A percentile compares a stretch with the other conserved stretches of the same genome.
phyloP scores from a whole-genome alignment of 2,329 filamentous ascomycete species.

The Phaeosphaeriaceae sp. region DNA sequence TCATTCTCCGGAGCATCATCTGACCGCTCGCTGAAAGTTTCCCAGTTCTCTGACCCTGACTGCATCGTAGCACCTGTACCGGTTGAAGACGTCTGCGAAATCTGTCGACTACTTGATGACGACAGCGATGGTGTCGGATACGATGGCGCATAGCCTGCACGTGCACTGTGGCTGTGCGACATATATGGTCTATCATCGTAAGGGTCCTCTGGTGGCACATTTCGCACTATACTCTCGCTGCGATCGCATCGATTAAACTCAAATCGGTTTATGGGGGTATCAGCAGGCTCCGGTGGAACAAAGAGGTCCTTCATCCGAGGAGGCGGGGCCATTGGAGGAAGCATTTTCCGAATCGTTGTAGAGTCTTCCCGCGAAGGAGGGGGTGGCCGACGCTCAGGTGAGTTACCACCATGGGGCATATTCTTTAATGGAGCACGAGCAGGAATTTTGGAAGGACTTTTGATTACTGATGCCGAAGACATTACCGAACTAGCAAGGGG shows the following conservation, averaged over 20 bases:
- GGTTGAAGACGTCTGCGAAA: slow-evolving; percentile 67
- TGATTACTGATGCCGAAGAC: slow-evolving; percentile 36
- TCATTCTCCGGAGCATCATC: slow-evolving; percentile 70
- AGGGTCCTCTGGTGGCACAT: slow-evolving; percentile 76
- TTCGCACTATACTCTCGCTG: slow-evolving; percentile 65
- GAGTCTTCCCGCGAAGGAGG: slow-evolving; percentile 38
- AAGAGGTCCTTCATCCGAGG: slow-evolving; percentile 92
- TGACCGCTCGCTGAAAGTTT: slow-evolving; percentile 88
- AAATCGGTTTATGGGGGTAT: slow-evolving; percentile 54
- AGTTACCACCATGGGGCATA: slow-evolving; percentile 76
- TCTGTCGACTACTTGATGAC: slow-evolving; percentile 62
- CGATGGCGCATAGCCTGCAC: slow-evolving; percentile 30
- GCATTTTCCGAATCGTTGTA: slow-evolving; percentile 48
- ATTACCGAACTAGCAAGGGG: slow-evolving; percentile 47
- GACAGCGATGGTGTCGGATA: slow-evolving; percentile 37
- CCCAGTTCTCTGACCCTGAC: slow-evolving; percentile 95
- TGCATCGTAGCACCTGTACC: slow-evolving; percentile 63
- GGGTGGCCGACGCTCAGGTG: slow-evolving; percentile 69
- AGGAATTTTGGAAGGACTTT: slow-evolving; percentile 73
- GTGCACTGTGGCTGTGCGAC: slow-evolving; percentile 40
- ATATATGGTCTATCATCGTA: slow-evolving; percentile 68
- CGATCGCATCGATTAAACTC: slow-evolving; percentile 53
- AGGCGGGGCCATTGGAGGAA: slow-evolving; percentile 64
- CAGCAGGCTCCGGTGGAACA: slow-evolving; percentile 55
- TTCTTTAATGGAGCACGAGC: slow-evolving; percentile 72